Evolutionary conservation across 805 yeast genomes (phyloP).

Genomic region (Lipomyces anomalus): DNA sequence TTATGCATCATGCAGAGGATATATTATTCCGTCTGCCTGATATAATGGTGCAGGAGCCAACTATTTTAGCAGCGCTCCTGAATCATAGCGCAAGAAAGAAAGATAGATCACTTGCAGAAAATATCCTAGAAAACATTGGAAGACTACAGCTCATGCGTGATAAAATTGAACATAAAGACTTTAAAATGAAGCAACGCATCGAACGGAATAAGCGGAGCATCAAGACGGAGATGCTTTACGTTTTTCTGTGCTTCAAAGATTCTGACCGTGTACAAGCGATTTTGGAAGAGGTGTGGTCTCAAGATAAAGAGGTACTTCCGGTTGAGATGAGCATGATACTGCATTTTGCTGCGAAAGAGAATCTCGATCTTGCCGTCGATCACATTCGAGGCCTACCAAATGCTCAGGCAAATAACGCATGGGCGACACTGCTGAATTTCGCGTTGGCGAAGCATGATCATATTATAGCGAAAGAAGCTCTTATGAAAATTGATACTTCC

Average conservation of each 20-base stretch:
- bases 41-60: constrained; percentile 1
- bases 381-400: neutral
- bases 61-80: constrained; percentile 9
- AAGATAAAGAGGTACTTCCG: neutral
- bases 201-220: neutral
- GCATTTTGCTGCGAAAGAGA: neutral
- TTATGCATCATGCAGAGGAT: constrained; percentile 4
- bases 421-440: neutral
- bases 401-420: neutral
- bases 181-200: constrained; percentile 1
- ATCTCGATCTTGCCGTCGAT: neutral
- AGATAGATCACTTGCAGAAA: constrained; percentile 6
- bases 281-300: neutral
- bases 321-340: neutral
- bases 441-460: constrained; percentile 9
- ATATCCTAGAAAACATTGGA: constrained; percentile 2
- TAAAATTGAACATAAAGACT: neutral
- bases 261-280: constrained; percentile 7
- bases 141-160: constrained; percentile 3
- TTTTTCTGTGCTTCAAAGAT: constrained; percentile 2
- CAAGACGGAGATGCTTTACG: constrained; percentile 3
- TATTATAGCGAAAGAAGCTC: constrained; percentile 3
- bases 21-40: constrained; percentile 5
- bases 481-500: neutral
- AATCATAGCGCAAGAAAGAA: constrained; percentile 16